Percentiles rank a stretch among this genome's conserved stretches.
These are phyloP conservation scores for Cladosporium halotolerans DNA, from an alignment of 2,329 filamentous ascomycete genomes.

Conservation along the genomic window DNA sequence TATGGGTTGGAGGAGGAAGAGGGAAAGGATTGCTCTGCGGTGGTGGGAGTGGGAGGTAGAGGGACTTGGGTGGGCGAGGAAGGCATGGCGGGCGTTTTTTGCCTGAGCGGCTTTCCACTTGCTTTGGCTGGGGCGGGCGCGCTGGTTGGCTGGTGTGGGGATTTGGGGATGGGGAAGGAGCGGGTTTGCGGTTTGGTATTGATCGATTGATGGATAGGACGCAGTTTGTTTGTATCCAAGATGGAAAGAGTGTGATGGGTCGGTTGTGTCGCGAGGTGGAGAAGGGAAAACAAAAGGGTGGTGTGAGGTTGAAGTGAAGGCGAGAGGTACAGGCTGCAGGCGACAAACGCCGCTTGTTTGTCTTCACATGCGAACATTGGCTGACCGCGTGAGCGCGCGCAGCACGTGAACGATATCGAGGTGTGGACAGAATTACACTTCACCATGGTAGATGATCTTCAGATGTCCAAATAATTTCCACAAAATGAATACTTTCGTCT, in stretches of 20 bases:
- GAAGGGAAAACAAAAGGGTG: no score
- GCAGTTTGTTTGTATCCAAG: no score
- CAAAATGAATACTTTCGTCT: slow-evolving; percentile 9
- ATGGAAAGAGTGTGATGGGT: no score
- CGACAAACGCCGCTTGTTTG: neutral
- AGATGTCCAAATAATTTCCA: neutral
- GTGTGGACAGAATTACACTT: neutral
- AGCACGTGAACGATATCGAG: neutral
- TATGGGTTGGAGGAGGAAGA: neutral
- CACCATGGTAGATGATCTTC: neutral
- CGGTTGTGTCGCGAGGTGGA: no score
- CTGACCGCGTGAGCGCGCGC: no score
- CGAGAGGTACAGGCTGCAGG: neutral
- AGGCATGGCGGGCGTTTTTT: slow-evolving; percentile 4
- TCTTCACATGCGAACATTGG: neutral
- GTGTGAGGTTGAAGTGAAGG: no score
- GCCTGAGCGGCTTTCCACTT: neutral
- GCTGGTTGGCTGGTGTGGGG: neutral
- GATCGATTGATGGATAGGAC: no score
- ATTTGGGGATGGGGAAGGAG: no score
- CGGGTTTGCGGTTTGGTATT: no score
- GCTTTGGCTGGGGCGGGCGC: neutral
- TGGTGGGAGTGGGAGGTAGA: neutral
- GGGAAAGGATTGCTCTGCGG: neutral
- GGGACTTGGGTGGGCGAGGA: neutral